These are phyloP conservation scores for Neurospora sp. DNA, from an alignment of 495 filamentous ascomycete genomes.

Conservation along the genomic window DNA sequence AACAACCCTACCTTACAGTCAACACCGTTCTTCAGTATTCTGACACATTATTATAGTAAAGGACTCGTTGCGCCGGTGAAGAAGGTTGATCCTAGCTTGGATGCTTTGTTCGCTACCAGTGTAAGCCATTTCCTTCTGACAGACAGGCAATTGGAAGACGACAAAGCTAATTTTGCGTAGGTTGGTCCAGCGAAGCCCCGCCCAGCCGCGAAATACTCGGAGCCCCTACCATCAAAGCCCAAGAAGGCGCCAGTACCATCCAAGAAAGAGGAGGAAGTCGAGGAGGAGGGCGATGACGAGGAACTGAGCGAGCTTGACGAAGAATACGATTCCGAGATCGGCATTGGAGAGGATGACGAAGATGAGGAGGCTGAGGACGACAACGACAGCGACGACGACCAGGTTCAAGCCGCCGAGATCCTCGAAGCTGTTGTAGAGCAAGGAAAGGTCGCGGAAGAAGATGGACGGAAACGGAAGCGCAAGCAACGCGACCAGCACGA, in stretches of 20 bases:
- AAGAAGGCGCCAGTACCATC: conserved; percentile 4
- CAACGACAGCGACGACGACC: conserved; percentile 28
- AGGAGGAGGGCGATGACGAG: conserved; percentile 16
- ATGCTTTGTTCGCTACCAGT: conserved; percentile 71
- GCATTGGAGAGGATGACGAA: conserved; percentile 34
- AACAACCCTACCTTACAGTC: not conserved
- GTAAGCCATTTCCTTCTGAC: conserved; percentile 45
- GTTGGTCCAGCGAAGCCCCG: conserved; percentile 55
- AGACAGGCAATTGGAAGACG: not conserved
- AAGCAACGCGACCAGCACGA: conserved; percentile 62
- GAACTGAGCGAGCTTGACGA: conserved; percentile 22
- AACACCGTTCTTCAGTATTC: not conserved
- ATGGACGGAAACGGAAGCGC: conserved; percentile 54
- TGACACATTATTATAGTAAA: conserved; percentile 17
- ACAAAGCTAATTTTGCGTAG: conserved; percentile 30
- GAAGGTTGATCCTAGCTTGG: conserved; percentile 63
- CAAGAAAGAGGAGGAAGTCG: conserved; percentile 6
- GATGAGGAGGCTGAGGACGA: conserved; percentile 28
- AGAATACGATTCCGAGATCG: conserved; percentile 30
- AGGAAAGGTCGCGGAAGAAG: conserved; percentile 15
- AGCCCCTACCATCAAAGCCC: conserved; percentile 22
- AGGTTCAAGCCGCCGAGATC: conserved; percentile 9
- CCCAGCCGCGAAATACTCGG: conserved; percentile 40
- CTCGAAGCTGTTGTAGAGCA: conserved; percentile 22
- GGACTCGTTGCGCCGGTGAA: conserved; percentile 28